phyloP scores from a whole-genome alignment of 768 basidiomycete genomes.

The Phaffia australis region DNA sequence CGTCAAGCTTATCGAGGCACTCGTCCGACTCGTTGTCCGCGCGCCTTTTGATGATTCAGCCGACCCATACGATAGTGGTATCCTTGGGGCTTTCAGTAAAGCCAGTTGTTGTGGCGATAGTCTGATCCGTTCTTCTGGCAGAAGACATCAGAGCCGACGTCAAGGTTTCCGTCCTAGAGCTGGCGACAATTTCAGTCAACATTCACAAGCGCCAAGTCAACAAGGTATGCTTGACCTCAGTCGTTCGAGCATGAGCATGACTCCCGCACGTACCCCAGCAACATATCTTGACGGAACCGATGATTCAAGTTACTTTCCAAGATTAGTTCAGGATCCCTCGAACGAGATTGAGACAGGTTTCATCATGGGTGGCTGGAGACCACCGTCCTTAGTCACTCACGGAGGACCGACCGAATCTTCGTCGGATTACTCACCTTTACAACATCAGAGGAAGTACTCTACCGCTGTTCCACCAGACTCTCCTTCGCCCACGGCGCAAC shows the following conservation, averaged over 20 bases:
- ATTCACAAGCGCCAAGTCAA: slow-evolving; percentile 32
- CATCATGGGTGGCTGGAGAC: slow-evolving; percentile 93
- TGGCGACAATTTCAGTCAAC: slow-evolving; percentile 5
- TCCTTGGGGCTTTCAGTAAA: slow-evolving; percentile 65
- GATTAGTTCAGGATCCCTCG: slow-evolving; percentile 27
- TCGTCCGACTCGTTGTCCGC: slow-evolving; percentile 62
- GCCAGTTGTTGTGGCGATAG: slow-evolving; percentile 21
- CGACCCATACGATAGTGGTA: slow-evolving; percentile 68
- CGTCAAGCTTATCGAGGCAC: slow-evolving; percentile 72
- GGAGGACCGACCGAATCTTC: background rate
- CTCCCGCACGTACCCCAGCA: background rate
- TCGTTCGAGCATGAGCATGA: slow-evolving; percentile 5
- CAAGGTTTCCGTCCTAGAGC: background rate
- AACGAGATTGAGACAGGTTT: slow-evolving; percentile 55
- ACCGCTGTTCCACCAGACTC: slow-evolving; percentile 6
- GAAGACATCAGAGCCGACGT: slow-evolving; percentile 43
- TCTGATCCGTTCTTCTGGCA: slow-evolving; percentile 52
- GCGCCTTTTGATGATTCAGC: slow-evolving; percentile 75
- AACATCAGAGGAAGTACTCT: background rate
- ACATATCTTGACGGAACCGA: background rate
- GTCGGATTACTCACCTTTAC: too few relatives aligned
- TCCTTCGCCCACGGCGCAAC: slow-evolving; percentile 20
- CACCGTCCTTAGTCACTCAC: slow-evolving; percentile 30
- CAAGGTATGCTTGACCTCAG: slow-evolving; percentile 23
- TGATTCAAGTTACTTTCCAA: slow-evolving; percentile 17